Evolutionary conservation across 768 basidiomycete species (phyloP).

Genomic region (Mycena epipterygia): DNA sequence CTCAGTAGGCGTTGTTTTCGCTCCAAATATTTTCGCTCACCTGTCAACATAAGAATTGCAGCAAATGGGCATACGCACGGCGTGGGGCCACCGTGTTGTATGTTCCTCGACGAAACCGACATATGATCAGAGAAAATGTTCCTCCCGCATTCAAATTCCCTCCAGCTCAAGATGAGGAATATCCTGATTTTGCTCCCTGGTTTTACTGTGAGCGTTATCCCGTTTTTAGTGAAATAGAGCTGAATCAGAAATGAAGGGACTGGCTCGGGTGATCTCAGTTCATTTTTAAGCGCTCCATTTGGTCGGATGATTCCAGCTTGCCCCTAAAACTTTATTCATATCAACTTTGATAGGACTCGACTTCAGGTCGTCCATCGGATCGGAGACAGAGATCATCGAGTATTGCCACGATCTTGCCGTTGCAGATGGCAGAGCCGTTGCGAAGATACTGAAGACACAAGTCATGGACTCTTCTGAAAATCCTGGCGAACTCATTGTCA

Average conservation of each 20-base stretch:
- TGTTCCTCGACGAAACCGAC: slow-evolving; percentile 27
- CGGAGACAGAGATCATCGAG: slow-evolving; percentile 69
- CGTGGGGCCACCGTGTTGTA: slow-evolving; percentile 65
- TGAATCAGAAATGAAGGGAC: slow-evolving; percentile 56
- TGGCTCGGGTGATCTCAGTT: slow-evolving; percentile 60
- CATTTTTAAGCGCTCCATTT: slow-evolving; percentile 55
- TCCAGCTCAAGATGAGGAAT: slow-evolving; percentile 26
- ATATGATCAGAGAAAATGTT: slow-evolving; percentile 51
- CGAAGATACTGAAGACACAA: slow-evolving; percentile 62
- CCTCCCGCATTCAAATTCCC: not conserved
- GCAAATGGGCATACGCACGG: slow-evolving; percentile 75
- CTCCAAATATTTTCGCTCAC: not conserved
- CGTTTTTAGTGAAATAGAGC: not conserved
- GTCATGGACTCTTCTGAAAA: slow-evolving; percentile 58
- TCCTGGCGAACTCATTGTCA: slow-evolving; percentile 60
- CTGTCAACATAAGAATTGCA: slow-evolving; percentile 59
- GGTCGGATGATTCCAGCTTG: slow-evolving; percentile 6
- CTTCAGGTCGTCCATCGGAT: slow-evolving; percentile 74
- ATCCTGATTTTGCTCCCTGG: not conserved
- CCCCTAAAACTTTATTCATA: not conserved
- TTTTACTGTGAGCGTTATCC: slow-evolving; percentile 59
- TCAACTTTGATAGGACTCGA: slow-evolving; percentile 58
- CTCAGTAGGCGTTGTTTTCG: not conserved
- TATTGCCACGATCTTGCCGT: slow-evolving; percentile 72
- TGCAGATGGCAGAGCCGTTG: slow-evolving; percentile 64